These are phyloP conservation scores for Aspergillus leporis DNA, from an alignment of 495 filamentous ascomycete species.

Conservation along the genomic window DNA sequence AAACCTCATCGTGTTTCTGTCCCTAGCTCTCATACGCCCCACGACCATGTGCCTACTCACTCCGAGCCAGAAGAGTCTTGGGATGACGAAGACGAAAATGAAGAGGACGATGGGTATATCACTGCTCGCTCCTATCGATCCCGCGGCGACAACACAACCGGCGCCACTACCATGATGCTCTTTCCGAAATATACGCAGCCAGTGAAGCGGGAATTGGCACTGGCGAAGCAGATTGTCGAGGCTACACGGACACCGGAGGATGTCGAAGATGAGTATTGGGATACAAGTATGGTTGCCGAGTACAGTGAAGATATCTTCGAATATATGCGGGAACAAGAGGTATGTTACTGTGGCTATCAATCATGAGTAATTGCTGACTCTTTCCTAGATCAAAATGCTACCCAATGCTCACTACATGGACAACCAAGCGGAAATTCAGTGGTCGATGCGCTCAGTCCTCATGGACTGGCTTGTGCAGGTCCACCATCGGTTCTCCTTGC, in stretches of 20 bases:
- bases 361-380: conserved; percentile 20
- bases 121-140: conserved; percentile 73
- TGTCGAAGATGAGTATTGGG: conserved; percentile 83
- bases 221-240: conserved; percentile 69
- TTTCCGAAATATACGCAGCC: conserved; percentile 66
- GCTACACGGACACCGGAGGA: conserved; percentile 58
- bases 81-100: conserved; percentile 76
- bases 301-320: conserved; percentile 94
- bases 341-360: conserved; percentile 41
- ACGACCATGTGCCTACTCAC: conserved; percentile 25
- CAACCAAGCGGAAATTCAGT: conserved; percentile 92
- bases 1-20: conserved; percentile 15
- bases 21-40: conserved; percentile 16
- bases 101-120: conserved; percentile 80
- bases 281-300: conserved; percentile 98
- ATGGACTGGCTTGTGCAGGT: conserved; percentile 99
- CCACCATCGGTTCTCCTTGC: conserved; percentile 82
- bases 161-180: conserved; percentile 68
- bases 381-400: conserved; percentile 66
- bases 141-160: conserved; percentile 79
- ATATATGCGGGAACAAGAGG: conserved; percentile 89
- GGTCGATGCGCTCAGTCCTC: conserved; percentile 96
- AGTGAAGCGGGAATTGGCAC: conserved; percentile 64
- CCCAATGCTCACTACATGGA: conserved; percentile 96
- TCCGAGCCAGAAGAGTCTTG: conserved; percentile 72